These are phyloP conservation scores for Agaricus sinodeliciosus DNA, from an alignment of 768 basidiomycete genomes.

Conservation along the genomic window DNA sequence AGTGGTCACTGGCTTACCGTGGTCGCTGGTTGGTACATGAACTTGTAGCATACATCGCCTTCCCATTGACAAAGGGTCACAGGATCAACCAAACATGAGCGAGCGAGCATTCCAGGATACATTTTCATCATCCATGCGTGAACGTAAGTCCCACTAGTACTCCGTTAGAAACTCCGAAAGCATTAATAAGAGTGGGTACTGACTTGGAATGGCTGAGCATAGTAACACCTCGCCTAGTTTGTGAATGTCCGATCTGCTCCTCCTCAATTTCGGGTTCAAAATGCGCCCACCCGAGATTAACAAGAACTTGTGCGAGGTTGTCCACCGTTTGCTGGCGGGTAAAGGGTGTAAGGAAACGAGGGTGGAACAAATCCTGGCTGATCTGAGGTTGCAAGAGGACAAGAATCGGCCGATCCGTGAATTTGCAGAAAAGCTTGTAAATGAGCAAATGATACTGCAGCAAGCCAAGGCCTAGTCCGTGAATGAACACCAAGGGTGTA, in stretches of 20 bases:
- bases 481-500: slow-evolving; percentile 76
- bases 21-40: slow-evolving; percentile 66
- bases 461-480: slow-evolving; percentile 84
- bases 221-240: slow-evolving; percentile 48
- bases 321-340: slow-evolving; percentile 52
- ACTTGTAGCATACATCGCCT: slow-evolving; percentile 91
- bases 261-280: slow-evolving; percentile 20
- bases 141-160: slow-evolving; percentile 61
- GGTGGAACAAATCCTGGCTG: slow-evolving; percentile 80
- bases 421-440: slow-evolving; percentile 43
- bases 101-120: slow-evolving; percentile 55
- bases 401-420: slow-evolving; percentile 67
- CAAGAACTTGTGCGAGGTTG: slow-evolving; percentile 49
- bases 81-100: slow-evolving; percentile 90
- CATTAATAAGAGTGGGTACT: slow-evolving; percentile 15
- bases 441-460: slow-evolving; percentile 64
- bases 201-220: slow-evolving; percentile 89
- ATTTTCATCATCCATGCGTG: slow-evolving; percentile 90
- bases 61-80: slow-evolving; percentile 92
- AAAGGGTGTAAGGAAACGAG: slow-evolving; percentile 64
- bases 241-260: slow-evolving; percentile 20
- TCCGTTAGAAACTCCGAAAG: background rate
- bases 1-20: slow-evolving; percentile 38
- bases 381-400: slow-evolving; percentile 78
- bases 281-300: slow-evolving; percentile 58